Percentiles rank a stretch among this genome's conserved stretches.
Evolutionary conservation across 2,329 filamentous ascomycete genomes (phyloP).

Genomic region (Hymenoscyphus salicellus): DNA sequence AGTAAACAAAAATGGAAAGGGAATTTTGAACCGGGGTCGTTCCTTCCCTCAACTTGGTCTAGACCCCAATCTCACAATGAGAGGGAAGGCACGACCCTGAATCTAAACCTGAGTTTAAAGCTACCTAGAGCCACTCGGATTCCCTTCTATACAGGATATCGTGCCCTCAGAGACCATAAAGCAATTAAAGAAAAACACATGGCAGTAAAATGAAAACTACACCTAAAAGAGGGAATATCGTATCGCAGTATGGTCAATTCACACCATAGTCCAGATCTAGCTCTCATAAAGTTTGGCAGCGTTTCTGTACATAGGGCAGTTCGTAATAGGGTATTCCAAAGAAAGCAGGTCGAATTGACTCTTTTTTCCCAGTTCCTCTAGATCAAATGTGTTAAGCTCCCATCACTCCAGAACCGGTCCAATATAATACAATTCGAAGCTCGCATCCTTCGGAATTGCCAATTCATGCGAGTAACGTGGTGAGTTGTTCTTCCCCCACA

Average conservation of each 20-base stretch:
- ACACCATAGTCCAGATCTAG: not conserved
- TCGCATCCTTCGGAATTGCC: slow-evolving; percentile 9
- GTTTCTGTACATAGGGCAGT: not conserved
- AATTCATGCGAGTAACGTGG: not conserved
- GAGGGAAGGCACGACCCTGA: too few relatives aligned
- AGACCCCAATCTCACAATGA: too few relatives aligned
- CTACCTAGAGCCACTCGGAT: too few relatives aligned
- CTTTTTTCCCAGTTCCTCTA: slow-evolving; percentile 16
- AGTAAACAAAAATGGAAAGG: too few relatives aligned
- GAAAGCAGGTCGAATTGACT: slow-evolving; percentile 13
- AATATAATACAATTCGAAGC: slow-evolving; percentile 26
- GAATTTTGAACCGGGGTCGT: too few relatives aligned
- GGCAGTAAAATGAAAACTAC: not conserved
- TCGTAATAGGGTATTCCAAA: not conserved
- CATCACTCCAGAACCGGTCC: slow-evolving; percentile 16
- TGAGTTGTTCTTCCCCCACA: slow-evolving; percentile 3
- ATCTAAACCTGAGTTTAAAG: too few relatives aligned
- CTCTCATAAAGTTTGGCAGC: not conserved
- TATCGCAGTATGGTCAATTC: not conserved
- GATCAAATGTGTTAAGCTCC: slow-evolving; percentile 9
- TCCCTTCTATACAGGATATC: too few relatives aligned
- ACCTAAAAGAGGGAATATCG: not conserved
- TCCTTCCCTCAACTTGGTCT: too few relatives aligned
- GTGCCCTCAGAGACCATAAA: not conserved
- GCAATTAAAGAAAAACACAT: not conserved